phyloP scores from a whole-genome alignment of 202 grass and related monocot genomes.

The Miscanthus sacchariflorus region DNA sequence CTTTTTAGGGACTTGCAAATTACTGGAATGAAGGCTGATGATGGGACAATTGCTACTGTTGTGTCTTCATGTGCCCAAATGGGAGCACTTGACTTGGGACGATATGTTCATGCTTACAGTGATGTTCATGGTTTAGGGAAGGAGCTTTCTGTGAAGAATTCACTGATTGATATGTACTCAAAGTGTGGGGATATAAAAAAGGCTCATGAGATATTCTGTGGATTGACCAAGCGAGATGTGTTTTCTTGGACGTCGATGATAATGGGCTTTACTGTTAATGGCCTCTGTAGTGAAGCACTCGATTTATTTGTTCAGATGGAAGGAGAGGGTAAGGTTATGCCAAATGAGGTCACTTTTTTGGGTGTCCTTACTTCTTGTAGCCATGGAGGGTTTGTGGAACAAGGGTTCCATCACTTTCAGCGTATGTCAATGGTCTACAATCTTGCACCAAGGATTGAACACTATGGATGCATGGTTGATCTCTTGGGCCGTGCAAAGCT shows the following conservation, averaged over 20 bases:
- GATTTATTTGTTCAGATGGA: constrained; percentile 95
- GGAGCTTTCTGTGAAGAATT: constrained; percentile 74
- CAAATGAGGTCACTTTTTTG: constrained; percentile 90
- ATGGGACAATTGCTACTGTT: constrained; percentile 78
- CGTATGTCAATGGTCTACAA: constrained; percentile 72
- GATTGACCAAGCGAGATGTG: constrained; percentile 62
- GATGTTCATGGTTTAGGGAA: constrained; percentile 70
- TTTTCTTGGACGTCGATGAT: constrained; percentile 95
- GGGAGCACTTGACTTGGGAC: constrained; percentile 81
- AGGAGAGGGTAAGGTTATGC: constrained; percentile 58
- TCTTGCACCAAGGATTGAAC: constrained; percentile 74
- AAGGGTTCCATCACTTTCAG: constrained; percentile 82
- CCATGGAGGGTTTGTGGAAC: constrained; percentile 87
- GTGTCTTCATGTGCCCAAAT: constrained; percentile 81
- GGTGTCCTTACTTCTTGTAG: constrained; percentile 88
- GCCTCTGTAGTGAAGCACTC: constrained; percentile 69
- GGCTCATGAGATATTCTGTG: constrained; percentile 71
- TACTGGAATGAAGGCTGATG: constrained; percentile 73
- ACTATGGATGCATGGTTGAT: constrained; percentile 96
- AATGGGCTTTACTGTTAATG: constrained; percentile 89
- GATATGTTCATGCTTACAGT: constrained; percentile 84
- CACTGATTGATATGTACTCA: constrained; percentile 96
- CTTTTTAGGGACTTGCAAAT: constrained; percentile 88
- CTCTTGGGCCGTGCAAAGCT: constrained; percentile 87
- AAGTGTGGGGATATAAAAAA: constrained; percentile 91